Percentiles rank a stretch among this genome's conserved stretches.
Evolutionary conservation across 495 filamentous ascomycete species (phyloP).

Genomic region (Delitschia confertaspora): DNA sequence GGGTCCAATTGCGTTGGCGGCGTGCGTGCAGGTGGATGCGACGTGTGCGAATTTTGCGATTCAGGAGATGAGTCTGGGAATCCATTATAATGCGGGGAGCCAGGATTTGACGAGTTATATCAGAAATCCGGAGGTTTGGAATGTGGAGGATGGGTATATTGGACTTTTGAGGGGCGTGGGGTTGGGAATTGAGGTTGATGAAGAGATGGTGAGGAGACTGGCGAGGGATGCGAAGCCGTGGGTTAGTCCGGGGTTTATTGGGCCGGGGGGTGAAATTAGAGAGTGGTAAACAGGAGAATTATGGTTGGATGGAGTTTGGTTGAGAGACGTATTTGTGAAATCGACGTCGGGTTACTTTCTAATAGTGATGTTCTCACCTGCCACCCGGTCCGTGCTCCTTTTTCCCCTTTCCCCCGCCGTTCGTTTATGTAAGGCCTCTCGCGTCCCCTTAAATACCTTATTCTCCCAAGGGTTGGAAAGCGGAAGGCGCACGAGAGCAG

Average conservation of each 20-base stretch:
- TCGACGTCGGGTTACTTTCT: no score
- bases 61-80: slow-evolving; percentile 73
- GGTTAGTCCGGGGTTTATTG: slow-evolving; percentile 54
- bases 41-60: slow-evolving; percentile 63
- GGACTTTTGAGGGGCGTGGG: slow-evolving; percentile 53
- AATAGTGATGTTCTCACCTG: no score
- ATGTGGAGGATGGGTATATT: slow-evolving; percentile 59
- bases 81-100: slow-evolving; percentile 66
- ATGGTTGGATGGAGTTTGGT: background rate
- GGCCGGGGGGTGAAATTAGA: slow-evolving; percentile 60
- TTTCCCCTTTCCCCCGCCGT: no score
- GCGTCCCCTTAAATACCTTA: no score
- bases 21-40: slow-evolving; percentile 60
- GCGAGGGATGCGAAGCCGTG: slow-evolving; percentile 46
- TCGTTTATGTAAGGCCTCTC: no score
- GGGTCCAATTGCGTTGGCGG: slow-evolving; percentile 66
- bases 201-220: slow-evolving; percentile 52
- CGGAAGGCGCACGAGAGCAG: no score
- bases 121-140: slow-evolving; percentile 54
- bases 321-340: no score
- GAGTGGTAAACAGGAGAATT: slow-evolving; percentile 68
- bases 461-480: no score
- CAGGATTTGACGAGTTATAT: slow-evolving; percentile 62
- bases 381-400: no score
- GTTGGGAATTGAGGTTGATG: slow-evolving; percentile 67